Evolutionary conservation across 2,329 filamentous ascomycete species (phyloP).

Genomic region (Penicillium sp.): DNA sequence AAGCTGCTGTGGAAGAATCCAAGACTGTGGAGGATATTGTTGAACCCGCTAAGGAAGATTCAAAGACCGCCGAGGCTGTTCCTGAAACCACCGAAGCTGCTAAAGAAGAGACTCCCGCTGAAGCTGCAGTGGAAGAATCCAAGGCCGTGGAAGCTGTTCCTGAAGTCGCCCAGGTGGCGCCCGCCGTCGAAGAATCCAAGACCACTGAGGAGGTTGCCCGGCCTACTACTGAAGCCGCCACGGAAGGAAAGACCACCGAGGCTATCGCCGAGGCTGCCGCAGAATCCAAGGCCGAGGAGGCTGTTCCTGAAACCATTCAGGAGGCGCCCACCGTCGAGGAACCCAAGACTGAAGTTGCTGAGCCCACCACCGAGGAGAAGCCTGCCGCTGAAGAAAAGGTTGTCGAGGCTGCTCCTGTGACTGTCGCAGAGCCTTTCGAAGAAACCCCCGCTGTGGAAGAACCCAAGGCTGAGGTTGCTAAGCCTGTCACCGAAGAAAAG

Average conservation of each 20-base stretch:
- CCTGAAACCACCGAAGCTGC: background rate
- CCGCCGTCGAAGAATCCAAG: slow-evolving; percentile 1
- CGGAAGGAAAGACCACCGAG: background rate
- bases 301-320: slow-evolving; percentile 6
- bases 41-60: background rate
- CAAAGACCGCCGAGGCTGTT: background rate
- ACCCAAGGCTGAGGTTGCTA: background rate
- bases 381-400: slow-evolving; percentile 6
- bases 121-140: background rate
- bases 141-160: background rate
- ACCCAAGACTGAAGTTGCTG: background rate
- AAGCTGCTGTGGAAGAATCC: slow-evolving; percentile 6
- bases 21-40: background rate
- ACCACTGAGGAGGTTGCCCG: background rate
- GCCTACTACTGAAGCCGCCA: background rate
- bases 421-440: background rate
- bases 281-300: background rate
- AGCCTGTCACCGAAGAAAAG: background rate
- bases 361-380: background rate
- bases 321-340: background rate
- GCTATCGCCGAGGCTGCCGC: background rate
- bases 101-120: slow-evolving; percentile 3
- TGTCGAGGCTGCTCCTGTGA: background rate
- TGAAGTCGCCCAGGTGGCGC: background rate
- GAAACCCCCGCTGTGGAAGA: background rate